Conservation (phyloP, 768 basidiomycete species). For the Astraeus odoratus region DNA sequence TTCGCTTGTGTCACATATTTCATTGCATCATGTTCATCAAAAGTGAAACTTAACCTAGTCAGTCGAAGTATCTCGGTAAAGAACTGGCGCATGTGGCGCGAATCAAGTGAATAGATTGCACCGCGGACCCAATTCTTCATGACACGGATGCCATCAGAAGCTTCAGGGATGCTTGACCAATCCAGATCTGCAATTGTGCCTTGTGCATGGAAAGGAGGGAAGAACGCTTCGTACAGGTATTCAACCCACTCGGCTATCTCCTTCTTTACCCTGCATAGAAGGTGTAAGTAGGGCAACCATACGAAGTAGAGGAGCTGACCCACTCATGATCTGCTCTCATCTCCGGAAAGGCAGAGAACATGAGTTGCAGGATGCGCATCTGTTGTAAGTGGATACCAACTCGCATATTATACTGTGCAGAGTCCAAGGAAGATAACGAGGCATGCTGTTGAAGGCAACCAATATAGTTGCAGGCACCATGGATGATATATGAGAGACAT, state of each 20-base stretch:
- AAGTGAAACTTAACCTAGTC: constrained; percentile 30
- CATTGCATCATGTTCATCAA: constrained; percentile 30
- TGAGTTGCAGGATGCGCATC: constrained; percentile 38
- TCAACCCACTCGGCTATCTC: constrained; percentile 32
- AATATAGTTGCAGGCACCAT: constrained; percentile 24
- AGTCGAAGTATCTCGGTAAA: constrained; percentile 36
- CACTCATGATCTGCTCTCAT: constrained; percentile 7
- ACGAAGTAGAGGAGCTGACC: background rate
- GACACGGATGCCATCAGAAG: constrained; percentile 27
- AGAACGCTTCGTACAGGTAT: constrained; percentile 42
- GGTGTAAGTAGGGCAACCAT: background rate
- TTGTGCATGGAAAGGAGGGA: constrained; percentile 40
- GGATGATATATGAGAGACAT: constrained; percentile 31
- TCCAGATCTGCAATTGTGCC: constrained; percentile 37
- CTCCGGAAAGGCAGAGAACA: constrained; percentile 12
- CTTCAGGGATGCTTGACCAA: constrained; percentile 32
- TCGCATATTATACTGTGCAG: constrained; percentile 34
- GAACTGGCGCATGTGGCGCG: constrained; percentile 17
- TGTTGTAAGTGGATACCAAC: constrained; percentile 43
- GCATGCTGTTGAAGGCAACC: constrained; percentile 36
- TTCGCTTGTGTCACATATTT: constrained; percentile 31
- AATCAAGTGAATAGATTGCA: constrained; percentile 29
- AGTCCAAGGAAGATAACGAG: constrained; percentile 14
- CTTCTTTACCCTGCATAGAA: background rate
- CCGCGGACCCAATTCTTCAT: constrained; percentile 42